A percentile compares a stretch with the other conserved stretches of the same genome.
Conservation (phyloP, 2,329 filamentous ascomycete genomes). For the Curvularia sp. region DNA sequence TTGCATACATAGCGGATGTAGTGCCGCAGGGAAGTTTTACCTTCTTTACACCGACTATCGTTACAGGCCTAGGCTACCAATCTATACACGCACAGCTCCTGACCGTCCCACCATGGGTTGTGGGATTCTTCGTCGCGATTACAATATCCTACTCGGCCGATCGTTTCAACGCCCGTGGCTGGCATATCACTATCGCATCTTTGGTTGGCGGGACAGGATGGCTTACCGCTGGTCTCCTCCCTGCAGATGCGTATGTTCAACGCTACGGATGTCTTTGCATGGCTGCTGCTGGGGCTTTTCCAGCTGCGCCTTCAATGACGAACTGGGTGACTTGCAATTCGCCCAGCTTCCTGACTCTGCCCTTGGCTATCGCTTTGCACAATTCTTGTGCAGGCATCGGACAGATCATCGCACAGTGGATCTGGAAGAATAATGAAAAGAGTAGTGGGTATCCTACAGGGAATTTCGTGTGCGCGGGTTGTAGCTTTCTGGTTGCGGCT, state of each 20-base stretch:
- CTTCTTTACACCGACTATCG: conserved; percentile 69
- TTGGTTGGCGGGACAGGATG: conserved; percentile 2
- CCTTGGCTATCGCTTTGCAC: conserved; percentile 8
- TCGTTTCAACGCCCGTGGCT: conserved; percentile 22
- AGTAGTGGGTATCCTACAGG: no score
- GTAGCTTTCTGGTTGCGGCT: not conserved
- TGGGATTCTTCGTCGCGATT: conserved; percentile 55
- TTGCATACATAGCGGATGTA: conserved; percentile 7
- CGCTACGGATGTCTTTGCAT: conserved; percentile 10
- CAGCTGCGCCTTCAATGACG: conserved; percentile 12
- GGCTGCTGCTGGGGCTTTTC: conserved; percentile 11
- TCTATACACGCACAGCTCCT: conserved; percentile 68
- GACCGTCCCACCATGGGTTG: conserved; percentile 64
- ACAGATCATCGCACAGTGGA: no score
- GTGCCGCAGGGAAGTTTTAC: conserved; percentile 52
- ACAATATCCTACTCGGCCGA: conserved; percentile 28
- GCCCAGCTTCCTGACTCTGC: conserved; percentile 10
- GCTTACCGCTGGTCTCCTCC: conserved; percentile 9
- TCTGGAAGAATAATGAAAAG: no score
- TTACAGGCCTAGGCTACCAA: conserved; percentile 62
- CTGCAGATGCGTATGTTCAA: conserved; percentile 9
- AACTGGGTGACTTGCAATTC: conserved; percentile 12
- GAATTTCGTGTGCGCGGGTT: no score
- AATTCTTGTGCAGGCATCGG: conserved; percentile 5
- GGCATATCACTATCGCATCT: conserved; percentile 11